Percentiles rank a stretch among this genome's conserved stretches.
Evolutionary conservation across 1,139 yeast genomes (phyloP).

Genomic region (Sugiyamaella castrensis): DNA sequence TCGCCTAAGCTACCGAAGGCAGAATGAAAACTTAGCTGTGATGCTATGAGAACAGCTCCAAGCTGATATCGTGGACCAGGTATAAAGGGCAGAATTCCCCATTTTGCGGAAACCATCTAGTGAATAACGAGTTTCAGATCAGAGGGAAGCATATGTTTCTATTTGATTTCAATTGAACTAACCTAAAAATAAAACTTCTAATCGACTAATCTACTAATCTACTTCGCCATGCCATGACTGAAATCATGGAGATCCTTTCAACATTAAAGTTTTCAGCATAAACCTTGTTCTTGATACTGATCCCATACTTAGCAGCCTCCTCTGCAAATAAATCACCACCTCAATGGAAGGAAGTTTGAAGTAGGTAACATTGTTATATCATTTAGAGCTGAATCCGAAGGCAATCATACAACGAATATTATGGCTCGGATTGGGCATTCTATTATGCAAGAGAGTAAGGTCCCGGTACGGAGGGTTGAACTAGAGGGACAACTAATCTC

Average conservation of each 20-base stretch:
- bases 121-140: too few species aligned
- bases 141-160: not conserved
- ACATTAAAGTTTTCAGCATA: conserved; percentile 13
- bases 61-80: too few species aligned
- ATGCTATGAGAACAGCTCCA: too few species aligned
- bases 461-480: conserved; percentile 20
- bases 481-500: conserved; percentile 14
- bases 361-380: conserved; percentile 16
- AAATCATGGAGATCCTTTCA: conserved; percentile 21
- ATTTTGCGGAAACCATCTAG: too few species aligned
- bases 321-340: conserved; percentile 8
- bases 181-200: too few species aligned
- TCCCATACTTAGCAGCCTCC: conserved; percentile 13
- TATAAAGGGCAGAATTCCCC: too few species aligned
- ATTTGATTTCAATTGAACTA: too few species aligned
- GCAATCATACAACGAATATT: conserved; percentile 18
- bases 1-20: too few species aligned
- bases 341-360: conserved; percentile 20
- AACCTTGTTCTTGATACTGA: conserved; percentile 13
- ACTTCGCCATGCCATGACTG: conserved; percentile 10
- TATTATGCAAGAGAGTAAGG: conserved; percentile 21
- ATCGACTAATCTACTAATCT: too few species aligned
- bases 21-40: too few species aligned
- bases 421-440: conserved; percentile 21
- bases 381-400: conserved; percentile 17